A percentile compares a stretch with the other conserved stretches of the same genome.
Conservation (phyloP, 2,329 filamentous ascomycete genomes). For the Microcera coccophila region DNA sequence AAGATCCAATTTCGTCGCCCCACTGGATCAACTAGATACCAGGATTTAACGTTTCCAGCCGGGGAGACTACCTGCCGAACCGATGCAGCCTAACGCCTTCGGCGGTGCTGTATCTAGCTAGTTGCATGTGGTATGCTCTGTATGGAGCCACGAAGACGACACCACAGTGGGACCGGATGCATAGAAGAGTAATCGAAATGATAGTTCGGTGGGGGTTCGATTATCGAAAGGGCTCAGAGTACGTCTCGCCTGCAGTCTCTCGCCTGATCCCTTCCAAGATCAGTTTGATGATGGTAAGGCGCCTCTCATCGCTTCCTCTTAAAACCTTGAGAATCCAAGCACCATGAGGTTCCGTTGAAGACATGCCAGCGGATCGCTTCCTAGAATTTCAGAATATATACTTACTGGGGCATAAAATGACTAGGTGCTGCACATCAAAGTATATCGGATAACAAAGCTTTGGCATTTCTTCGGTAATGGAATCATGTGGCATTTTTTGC, state of each 20-base stretch:
- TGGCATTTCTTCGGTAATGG: no score
- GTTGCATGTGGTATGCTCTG: constrained; percentile 41
- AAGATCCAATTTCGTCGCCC: constrained; percentile 36
- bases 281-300: constrained; percentile 27
- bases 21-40: constrained; percentile 35
- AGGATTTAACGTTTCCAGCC: constrained; percentile 39
- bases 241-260: constrained; percentile 37
- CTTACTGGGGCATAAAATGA: constrained; percentile 39
- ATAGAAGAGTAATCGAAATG: constrained; percentile 35
- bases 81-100: constrained; percentile 37
- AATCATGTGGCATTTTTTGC: no score
- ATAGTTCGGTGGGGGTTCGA: constrained; percentile 39
- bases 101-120: constrained; percentile 37
- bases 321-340: constrained; percentile 32
- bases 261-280: constrained; percentile 32
- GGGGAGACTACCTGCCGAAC: constrained; percentile 37
- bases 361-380: background rate
- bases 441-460: no score
- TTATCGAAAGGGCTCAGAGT: constrained; percentile 38
- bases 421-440: no score
- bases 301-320: constrained; percentile 31
- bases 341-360: constrained; percentile 33
- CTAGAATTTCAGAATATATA: background rate
- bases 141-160: constrained; percentile 36
- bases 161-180: constrained; percentile 34